phyloP scores from a whole-genome alignment of 2,329 filamentous ascomycete species.

The Geosmithia morbida region DNA sequence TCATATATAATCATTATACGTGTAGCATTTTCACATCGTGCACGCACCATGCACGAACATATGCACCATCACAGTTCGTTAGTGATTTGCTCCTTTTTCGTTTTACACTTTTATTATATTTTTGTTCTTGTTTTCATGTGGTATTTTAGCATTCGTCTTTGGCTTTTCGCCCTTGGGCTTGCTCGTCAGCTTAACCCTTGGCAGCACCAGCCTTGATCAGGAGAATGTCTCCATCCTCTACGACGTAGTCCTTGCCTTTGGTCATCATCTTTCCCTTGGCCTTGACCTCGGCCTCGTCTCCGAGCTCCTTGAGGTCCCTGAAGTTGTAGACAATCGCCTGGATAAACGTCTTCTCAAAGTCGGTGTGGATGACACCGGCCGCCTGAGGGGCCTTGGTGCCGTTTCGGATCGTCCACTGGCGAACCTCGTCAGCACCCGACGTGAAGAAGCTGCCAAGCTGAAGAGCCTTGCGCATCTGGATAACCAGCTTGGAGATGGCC shows the following conservation, averaged over 20 bases:
- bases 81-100: too few species aligned
- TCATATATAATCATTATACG: too few species aligned
- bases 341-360: conserved; percentile 99
- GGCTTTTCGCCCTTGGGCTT: too few species aligned
- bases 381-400: conserved; percentile 96
- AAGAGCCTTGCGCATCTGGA: conserved; percentile 83
- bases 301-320: conserved; percentile 63
- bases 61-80: too few species aligned
- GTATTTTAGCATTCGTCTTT: too few species aligned
- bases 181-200: conserved; percentile 39
- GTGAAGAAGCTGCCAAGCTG: conserved; percentile 96
- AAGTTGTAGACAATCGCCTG: conserved; percentile 94
- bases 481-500: conserved; percentile 79
- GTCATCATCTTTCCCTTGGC: conserved; percentile 94
- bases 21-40: too few species aligned
- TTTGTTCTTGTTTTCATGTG: neutral
- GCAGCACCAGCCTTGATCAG: conserved; percentile 84
- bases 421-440: conserved; percentile 84
- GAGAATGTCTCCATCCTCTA: conserved; percentile 69
- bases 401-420: conserved; percentile 95
- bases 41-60: too few species aligned
- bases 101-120: neutral
- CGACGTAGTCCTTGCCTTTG: conserved; percentile 94
- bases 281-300: conserved; percentile 79
- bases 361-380: conserved; percentile 93